Evolutionary conservation across 495 filamentous ascomycete species (phyloP).

Genomic region (Talaromyces wortmannii): DNA sequence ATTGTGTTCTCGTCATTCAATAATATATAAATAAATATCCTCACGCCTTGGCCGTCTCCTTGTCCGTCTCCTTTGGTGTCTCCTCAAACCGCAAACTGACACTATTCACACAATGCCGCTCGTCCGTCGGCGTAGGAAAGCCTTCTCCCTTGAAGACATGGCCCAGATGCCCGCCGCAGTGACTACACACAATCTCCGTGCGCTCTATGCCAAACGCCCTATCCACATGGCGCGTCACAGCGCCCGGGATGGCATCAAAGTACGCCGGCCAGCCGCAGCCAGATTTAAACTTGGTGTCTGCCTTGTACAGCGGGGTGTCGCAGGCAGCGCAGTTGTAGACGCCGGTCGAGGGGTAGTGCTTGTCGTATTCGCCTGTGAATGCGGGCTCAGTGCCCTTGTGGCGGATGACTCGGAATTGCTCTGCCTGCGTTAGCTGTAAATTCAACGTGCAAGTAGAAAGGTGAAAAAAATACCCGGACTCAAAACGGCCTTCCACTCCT

Average conservation of each 20-base stretch:
- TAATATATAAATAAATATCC: not conserved
- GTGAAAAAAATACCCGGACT: slow-evolving; percentile 50
- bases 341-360: slow-evolving; percentile 67
- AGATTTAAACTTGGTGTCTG: slow-evolving; percentile 88
- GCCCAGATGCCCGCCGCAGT: slow-evolving; percentile 92
- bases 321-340: slow-evolving; percentile 85
- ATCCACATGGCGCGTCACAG: slow-evolving; percentile 76
- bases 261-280: slow-evolving; percentile 98
- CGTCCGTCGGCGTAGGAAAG: slow-evolving; percentile 82
- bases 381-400: slow-evolving; percentile 85
- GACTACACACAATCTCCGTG: slow-evolving; percentile 88
- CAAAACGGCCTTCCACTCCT: slow-evolving; percentile 85
- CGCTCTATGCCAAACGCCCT: slow-evolving; percentile 71
- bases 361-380: slow-evolving; percentile 75
- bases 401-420: slow-evolving; percentile 90
- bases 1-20: no score
- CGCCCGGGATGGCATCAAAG: slow-evolving; percentile 87
- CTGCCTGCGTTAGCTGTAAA: slow-evolving; percentile 33
- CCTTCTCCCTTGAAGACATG: slow-evolving; percentile 98
- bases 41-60: not conserved
- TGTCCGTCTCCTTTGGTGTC: slow-evolving; percentile 28
- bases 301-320: slow-evolving; percentile 80
- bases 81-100: slow-evolving; percentile 78
- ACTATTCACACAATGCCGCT: slow-evolving; percentile 96
- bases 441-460: not conserved